These are phyloP conservation scores for Candida namnaoensis DNA, from an alignment of 805 yeast genomes.

Conservation along the genomic window DNA sequence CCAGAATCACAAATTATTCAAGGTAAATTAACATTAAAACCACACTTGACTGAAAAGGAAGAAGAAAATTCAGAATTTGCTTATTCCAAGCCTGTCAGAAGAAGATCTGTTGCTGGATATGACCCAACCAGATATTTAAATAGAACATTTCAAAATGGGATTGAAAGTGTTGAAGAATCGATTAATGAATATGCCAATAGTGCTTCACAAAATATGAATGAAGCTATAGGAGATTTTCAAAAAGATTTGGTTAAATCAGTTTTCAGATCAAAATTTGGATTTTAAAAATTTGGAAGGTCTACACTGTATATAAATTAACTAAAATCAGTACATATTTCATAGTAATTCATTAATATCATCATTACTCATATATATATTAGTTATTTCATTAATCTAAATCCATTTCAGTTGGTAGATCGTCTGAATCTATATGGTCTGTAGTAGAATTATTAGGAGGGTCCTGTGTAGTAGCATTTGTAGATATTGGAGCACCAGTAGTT, in stretches of 20 bases:
- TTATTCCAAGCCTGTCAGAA: constrained; percentile 42
- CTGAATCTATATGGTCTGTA: no score
- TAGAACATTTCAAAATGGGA: constrained; percentile 40
- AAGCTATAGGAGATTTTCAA: constrained; percentile 39
- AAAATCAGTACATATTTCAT: no score
- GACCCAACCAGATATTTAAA: constrained; percentile 29
- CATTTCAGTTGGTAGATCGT: neutral
- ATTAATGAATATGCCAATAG: constrained; percentile 49
- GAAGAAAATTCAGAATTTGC: constrained; percentile 16
- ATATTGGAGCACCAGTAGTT: no score
- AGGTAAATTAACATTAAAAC: constrained; percentile 23
- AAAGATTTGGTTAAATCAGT: constrained; percentile 42
- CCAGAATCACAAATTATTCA: constrained; percentile 51
- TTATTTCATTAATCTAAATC: neutral
- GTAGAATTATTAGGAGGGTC: no score
- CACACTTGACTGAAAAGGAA: constrained; percentile 1
- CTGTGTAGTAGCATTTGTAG: no score
- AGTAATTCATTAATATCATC: no score
- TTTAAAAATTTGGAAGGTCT: constrained; percentile 17
- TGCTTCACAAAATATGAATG: constrained; percentile 45
- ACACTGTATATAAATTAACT: no score
- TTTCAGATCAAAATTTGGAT: constrained; percentile 43
- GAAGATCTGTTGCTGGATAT: constrained; percentile 23
- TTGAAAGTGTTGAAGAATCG: constrained; percentile 44
- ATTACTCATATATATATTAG: no score